A percentile compares a stretch with the other conserved stretches of the same genome.
Conservation (phyloP, 2,329 filamentous ascomycete genomes). For the Shiraia sp. region DNA sequence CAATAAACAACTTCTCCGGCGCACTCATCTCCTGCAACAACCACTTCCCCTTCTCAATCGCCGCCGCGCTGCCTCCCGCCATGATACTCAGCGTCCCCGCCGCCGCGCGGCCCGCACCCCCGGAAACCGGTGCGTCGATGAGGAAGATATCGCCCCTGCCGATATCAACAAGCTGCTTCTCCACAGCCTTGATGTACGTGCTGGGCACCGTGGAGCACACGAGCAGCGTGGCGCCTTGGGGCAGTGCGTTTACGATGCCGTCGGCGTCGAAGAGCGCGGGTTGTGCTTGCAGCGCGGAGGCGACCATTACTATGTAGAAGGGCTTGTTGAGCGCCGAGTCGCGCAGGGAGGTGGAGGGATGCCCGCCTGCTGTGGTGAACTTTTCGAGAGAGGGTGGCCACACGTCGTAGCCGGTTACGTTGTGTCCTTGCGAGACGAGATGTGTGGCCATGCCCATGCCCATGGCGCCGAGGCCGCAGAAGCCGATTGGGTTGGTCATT, state of each 20-base stretch:
- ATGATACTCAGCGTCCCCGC: slow-evolving; percentile 77
- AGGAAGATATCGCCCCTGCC: slow-evolving; percentile 67
- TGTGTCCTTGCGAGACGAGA: slow-evolving; percentile 68
- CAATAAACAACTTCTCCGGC: slow-evolving; percentile 59
- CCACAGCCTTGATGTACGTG: slow-evolving; percentile 65
- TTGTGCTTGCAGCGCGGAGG: slow-evolving; percentile 70
- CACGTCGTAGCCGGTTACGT: slow-evolving; percentile 73
- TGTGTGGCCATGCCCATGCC: slow-evolving; percentile 81
- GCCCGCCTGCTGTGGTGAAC: slow-evolving; percentile 66
- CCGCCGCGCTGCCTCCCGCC: slow-evolving; percentile 63
- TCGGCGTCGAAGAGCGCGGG: slow-evolving; percentile 65
- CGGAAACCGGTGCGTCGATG: slow-evolving; percentile 74
- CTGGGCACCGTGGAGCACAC: slow-evolving; percentile 74
- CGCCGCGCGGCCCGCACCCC: slow-evolving; percentile 69
- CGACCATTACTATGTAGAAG: slow-evolving; percentile 75
- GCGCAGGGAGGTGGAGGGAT: slow-evolving; percentile 61
- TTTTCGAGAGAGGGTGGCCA: slow-evolving; percentile 68
- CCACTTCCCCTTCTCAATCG: slow-evolving; percentile 60
- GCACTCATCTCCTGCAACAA: slow-evolving; percentile 68
- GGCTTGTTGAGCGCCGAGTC: slow-evolving; percentile 63
- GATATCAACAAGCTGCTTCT: slow-evolving; percentile 57
- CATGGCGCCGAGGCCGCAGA: slow-evolving; percentile 80
- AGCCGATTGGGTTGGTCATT: slow-evolving; percentile 62
- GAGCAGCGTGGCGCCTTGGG: slow-evolving; percentile 63
- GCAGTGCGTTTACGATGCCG: slow-evolving; percentile 55